Base-by-base conservation (phyloP, 2,329 filamentous ascomycete genomes). In the Ophiocordyceps australis region DNA sequence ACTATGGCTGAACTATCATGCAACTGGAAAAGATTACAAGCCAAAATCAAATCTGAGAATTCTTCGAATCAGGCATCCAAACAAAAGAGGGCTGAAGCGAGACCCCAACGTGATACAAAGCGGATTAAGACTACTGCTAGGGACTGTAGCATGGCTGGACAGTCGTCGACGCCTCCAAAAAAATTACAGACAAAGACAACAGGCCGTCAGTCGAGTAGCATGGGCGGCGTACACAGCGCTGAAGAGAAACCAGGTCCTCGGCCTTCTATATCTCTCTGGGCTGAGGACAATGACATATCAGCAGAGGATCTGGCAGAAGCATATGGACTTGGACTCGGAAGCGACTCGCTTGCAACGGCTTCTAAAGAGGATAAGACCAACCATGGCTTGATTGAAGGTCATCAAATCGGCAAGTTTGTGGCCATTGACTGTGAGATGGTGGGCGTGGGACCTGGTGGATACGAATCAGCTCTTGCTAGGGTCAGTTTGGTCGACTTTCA, bases 391-490 rank as follows among this genome's bases (percentile, higher is more conserved):
- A 62, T 66, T 2, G 48, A 56, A 14, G 67, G 62, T 5, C 53
- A 76, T 19, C 68, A 82, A 27, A 56, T 85, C 13, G 89, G 86
- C 26, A 92, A 89, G 60, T 98, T 92, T 47, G 56, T 98, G 22
- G 78, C 80, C 13, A 69, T 98, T 24, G 89, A 98, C 55, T 98
- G 89, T 50, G 89, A 98, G 54, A 98, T 98, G 89, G 89, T 98
- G 15, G 89, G 86, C 24, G 70, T 91, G 9, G 79, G 77, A 0
- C 66, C 68, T 1, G 70, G 70, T 26, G 65, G 70, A 14, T 61
- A 74, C 35, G 66, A 73, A 42, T 83, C 81, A 19, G 73, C 72
- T 1, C 66, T 98, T 23, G 89, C 89, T 2, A 70, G 89, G 24
- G 81, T 86, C 28, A 92, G 80, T 43, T 57, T 92, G 11, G 85